Conservation (phyloP, 495 filamentous ascomycete genomes). For the Lepraria neglecta region DNA sequence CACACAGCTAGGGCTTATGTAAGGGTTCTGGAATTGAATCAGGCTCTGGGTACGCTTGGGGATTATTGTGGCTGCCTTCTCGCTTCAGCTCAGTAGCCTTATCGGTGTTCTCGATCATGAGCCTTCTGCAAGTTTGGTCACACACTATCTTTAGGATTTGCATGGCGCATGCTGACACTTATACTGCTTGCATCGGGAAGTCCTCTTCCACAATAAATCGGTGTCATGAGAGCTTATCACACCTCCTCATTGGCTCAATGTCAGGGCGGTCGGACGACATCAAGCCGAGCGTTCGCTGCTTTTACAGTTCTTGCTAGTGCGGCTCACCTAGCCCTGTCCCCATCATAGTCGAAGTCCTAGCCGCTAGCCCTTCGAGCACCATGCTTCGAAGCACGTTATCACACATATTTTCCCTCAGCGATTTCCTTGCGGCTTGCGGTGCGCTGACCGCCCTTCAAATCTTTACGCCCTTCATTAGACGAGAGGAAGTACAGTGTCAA, state of each 20-base stretch:
- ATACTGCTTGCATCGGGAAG: neutral
- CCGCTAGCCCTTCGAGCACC: neutral
- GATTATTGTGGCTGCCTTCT: neutral
- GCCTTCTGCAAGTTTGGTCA: neutral
- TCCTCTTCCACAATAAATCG: neutral
- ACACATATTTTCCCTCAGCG: too few species aligned
- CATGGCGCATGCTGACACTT: neutral
- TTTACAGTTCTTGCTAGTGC: neutral
- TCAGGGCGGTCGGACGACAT: too few species aligned
- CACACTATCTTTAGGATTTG: neutral
- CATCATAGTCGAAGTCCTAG: neutral
- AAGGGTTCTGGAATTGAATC: neutral
- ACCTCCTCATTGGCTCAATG: neutral
- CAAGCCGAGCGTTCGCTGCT: neutral
- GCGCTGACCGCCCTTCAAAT: too few species aligned
- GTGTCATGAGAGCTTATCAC: neutral
- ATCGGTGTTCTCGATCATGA: neutral
- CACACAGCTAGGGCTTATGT: too few species aligned
- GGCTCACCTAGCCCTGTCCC: neutral
- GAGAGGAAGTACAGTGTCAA: neutral
- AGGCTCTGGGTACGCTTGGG: neutral
- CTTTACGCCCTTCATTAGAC: too few species aligned
- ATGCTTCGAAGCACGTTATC: neutral
- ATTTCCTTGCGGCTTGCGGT: too few species aligned
- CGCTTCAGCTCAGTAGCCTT: neutral